These are phyloP conservation scores for Choiromyces venosus DNA, from an alignment of 495 filamentous ascomycete species.

Conservation along the genomic window DNA sequence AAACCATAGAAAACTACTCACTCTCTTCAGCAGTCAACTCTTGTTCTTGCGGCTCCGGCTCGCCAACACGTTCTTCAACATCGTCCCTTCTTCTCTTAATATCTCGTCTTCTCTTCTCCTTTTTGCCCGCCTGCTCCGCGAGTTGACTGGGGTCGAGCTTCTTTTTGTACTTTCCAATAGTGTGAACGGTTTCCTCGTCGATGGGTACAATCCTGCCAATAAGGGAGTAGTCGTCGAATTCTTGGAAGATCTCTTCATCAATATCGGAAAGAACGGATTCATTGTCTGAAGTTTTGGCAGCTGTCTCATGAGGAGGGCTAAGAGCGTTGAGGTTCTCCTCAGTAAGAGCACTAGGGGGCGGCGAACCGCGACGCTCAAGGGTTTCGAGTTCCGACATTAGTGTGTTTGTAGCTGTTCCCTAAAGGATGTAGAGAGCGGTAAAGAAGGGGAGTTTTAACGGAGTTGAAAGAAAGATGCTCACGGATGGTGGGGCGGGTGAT, in stretches of 20 bases:
- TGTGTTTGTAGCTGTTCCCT: background rate
- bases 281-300: constrained; percentile 57
- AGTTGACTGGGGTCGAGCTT: constrained; percentile 55
- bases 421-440: background rate
- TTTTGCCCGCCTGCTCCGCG: constrained; percentile 65
- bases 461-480: background rate
- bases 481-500: background rate
- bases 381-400: constrained; percentile 49
- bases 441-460: background rate
- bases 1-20: constrained; percentile 22
- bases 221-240: constrained; percentile 70
- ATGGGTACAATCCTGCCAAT: constrained; percentile 65
- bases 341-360: constrained; percentile 29
- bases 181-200: constrained; percentile 75
- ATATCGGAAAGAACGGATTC: constrained; percentile 90
- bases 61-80: constrained; percentile 51
- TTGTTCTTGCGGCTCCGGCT: constrained; percentile 27
- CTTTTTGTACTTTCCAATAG: constrained; percentile 77
- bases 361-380: constrained; percentile 31
- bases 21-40: constrained; percentile 52
- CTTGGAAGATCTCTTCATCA: constrained; percentile 87
- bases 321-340: constrained; percentile 41
- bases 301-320: constrained; percentile 36
- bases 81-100: constrained; percentile 59
- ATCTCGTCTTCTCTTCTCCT: constrained; percentile 59